Evolutionary conservation across 163 green algal species (phyloP).

Genomic region (Chlamydomonas reinhardtii): DNA sequence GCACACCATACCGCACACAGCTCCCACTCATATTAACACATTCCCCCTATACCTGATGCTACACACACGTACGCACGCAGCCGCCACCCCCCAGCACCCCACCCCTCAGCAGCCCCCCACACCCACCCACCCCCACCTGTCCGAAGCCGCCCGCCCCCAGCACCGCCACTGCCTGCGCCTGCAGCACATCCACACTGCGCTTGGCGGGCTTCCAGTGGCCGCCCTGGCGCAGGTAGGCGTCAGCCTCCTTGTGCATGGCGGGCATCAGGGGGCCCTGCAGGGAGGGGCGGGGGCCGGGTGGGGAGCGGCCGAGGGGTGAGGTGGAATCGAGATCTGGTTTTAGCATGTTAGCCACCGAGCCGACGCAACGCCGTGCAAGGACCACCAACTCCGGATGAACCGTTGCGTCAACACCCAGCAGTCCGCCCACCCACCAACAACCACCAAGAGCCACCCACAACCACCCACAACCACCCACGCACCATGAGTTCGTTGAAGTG

Average conservation of each 20-base stretch:
- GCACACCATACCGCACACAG: too few species aligned
- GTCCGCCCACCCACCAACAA: conserved; percentile 6
- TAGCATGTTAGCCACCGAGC: too few species aligned
- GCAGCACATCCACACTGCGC: conserved; percentile 55
- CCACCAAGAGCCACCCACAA: background rate
- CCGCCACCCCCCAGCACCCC: too few species aligned
- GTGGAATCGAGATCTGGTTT: too few species aligned
- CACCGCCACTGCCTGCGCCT: conserved; percentile 77
- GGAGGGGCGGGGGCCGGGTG: too few species aligned
- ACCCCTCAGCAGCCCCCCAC: background rate
- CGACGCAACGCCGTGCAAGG: too few species aligned
- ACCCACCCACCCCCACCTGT: conserved; percentile 44
- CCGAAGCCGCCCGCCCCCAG: conserved; percentile 93
- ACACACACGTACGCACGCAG: too few species aligned
- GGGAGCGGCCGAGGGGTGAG: too few species aligned
- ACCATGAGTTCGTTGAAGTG: conserved; percentile 13
- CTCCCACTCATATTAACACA: too few species aligned
- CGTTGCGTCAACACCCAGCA: too few species aligned
- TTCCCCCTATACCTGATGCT: too few species aligned
- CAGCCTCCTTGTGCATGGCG: conserved; percentile 49
- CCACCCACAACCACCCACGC: background rate
- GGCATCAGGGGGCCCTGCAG: conserved; percentile 73
- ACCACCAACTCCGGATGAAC: too few species aligned
- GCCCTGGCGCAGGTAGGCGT: conserved; percentile 52
- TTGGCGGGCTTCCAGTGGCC: conserved; percentile 20